Percentiles rank a stretch among this genome's conserved stretches.
phyloP scores from a whole-genome alignment of 2,329 filamentous ascomycete species.

The Alternaria rosae region DNA sequence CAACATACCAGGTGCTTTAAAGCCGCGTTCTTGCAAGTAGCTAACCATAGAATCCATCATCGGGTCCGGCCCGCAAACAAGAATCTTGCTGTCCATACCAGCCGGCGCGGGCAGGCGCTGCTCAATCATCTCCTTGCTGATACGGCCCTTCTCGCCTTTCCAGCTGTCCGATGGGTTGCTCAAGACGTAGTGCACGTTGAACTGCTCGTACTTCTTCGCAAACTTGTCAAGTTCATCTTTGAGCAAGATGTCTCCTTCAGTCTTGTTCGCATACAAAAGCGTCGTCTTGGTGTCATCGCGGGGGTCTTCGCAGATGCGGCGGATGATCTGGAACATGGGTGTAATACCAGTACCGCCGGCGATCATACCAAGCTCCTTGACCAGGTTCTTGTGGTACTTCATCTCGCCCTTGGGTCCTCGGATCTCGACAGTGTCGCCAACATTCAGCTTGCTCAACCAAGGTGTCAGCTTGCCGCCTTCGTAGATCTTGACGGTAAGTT shows the following conservation, averaged over 20 bases:
- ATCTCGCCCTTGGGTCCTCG: constrained; percentile 66
- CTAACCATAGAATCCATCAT: constrained; percentile 19
- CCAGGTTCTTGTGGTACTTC: constrained; percentile 53
- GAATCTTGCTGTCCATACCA: constrained; percentile 85
- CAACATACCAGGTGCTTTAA: constrained; percentile 21
- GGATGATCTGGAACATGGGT: constrained; percentile 68
- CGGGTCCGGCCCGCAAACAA: constrained; percentile 73
- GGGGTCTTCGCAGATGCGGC: constrained; percentile 68
- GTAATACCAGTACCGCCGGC: constrained; percentile 63
- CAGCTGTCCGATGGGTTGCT: constrained; percentile 34
- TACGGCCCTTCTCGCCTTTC: constrained; percentile 11
- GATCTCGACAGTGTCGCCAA: constrained; percentile 61
- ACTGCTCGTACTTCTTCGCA: constrained; percentile 58
- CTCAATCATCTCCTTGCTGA: constrained; percentile 16
- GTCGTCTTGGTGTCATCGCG: constrained; percentile 64
- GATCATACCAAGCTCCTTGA: constrained; percentile 62
- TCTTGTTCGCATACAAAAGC: constrained; percentile 67
- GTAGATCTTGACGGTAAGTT: constrained; percentile 63
- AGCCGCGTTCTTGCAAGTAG: constrained; percentile 16
- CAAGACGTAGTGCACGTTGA: constrained; percentile 65
- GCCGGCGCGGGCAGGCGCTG: constrained; percentile 13
- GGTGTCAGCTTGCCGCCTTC: constrained; percentile 58
- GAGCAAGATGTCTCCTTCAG: constrained; percentile 67
- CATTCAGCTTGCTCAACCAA: constrained; percentile 57
- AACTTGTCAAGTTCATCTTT: constrained; percentile 63